Evolutionary conservation across 176 grass and related monocot genomes (phyloP), one percentile per base, ranked within the genome.

Genomic region (sorghum (Sorghum bicolor)): DNA sequence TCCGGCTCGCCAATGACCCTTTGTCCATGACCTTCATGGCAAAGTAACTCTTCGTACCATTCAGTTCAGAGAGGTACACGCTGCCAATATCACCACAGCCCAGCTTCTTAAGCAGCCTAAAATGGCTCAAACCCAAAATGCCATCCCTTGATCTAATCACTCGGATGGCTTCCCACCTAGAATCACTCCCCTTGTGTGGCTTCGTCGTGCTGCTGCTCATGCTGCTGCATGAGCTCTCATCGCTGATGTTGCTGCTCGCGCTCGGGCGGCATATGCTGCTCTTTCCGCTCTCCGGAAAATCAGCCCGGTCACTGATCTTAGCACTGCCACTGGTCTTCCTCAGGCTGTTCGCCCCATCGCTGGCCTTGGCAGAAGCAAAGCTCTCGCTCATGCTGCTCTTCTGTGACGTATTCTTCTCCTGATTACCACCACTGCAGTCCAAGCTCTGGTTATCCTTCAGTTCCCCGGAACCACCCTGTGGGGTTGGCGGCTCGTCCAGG

Each of bases 11-110:
- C 30, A 91, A 85, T 26, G 87, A 91, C 11, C 86, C 92, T 85
- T 94, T 94, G 85, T 94, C 92, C 92, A 94, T 94, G 70, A 94
- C 83, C 75, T 91, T 94, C 92, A 94, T 91, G 14, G 92, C 88
- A 84, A 94, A 91, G 62, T 86, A 91, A 80, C 74, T 86, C 86
- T 88, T 91, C 4, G 92, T 88, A 19, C 92, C 92, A 81, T 84
- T 91, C 43, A 91, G 58, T 78, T 94, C 92, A 1, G 88, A 94
- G 62, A 94, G 84, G 77, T 91, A 94, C 8, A 94, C 88, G 2
- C 88, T 91, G 25, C 92, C 92, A 86, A 94, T 94, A 58, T 94
- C 92, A 83, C 92, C 92, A 62, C 88, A 91, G 2, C 92, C 92
- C 4, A 94, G 24, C 74, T 91, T 94, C 72, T 91, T 94, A 12